A percentile compares a stretch with the other conserved stretches of the same genome.
Evolutionary conservation across 495 filamentous ascomycete genomes (phyloP).

Genomic region (Rhypophila decipiens): DNA sequence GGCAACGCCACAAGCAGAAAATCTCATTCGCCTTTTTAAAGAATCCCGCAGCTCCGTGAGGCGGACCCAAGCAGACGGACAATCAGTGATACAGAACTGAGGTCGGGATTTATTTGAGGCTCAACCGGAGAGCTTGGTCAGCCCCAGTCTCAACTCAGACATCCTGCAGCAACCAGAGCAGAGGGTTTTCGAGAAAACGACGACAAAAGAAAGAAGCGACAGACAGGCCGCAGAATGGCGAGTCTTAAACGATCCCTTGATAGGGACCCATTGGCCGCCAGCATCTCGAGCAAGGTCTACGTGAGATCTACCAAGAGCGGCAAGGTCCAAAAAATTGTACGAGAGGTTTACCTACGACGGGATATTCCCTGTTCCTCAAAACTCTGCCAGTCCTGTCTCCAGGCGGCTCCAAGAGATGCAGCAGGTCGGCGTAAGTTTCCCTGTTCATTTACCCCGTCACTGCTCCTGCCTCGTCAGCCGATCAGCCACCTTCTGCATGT

Average conservation of each 20-base stretch:
- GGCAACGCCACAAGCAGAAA: too few species aligned
- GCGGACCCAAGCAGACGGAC: too few species aligned
- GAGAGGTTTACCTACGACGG: constrained; percentile 88
- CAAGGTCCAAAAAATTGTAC: constrained; percentile 97
- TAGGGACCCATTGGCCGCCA: constrained; percentile 61
- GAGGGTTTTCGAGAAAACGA: constrained; percentile 1
- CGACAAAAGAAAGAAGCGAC: constrained; percentile 5
- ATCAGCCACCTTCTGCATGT: neutral
- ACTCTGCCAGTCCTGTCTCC: constrained; percentile 69
- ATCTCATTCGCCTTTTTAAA: too few species aligned
- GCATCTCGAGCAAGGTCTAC: constrained; percentile 87
- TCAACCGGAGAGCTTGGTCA: too few species aligned
- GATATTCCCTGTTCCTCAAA: constrained; percentile 97
- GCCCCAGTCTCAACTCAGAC: neutral
- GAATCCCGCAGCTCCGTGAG: too few species aligned
- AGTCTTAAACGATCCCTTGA: constrained; percentile 74
- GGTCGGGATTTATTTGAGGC: too few species aligned
- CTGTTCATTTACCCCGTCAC: too few species aligned
- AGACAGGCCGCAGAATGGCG: constrained; percentile 63
- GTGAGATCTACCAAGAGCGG: constrained; percentile 87
- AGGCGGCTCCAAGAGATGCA: constrained; percentile 67
- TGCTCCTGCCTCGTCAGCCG: neutral
- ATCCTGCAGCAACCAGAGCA: neutral
- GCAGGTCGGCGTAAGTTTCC: constrained; percentile 60
- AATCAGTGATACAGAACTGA: too few species aligned